These are phyloP conservation scores for Marasmius sp. DNA, from an alignment of 1,284 basidiomycete genomes.

Conservation along the genomic window DNA sequence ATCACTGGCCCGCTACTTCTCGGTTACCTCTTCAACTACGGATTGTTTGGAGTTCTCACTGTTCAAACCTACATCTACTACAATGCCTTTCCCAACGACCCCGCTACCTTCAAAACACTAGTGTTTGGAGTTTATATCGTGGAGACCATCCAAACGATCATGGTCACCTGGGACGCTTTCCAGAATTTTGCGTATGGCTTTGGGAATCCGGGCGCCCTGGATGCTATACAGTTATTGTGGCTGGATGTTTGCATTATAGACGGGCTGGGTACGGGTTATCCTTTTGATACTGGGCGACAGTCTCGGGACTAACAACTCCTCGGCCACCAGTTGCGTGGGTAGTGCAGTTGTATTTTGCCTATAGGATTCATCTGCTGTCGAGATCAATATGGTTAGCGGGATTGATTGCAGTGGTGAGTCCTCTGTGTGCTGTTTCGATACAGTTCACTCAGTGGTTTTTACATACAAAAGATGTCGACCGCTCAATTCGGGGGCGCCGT, in stretches of 20 bases:
- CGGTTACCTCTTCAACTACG: slow-evolving; percentile 2
- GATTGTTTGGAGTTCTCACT: slow-evolving; percentile 1
- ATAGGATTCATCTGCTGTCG: too few species aligned
- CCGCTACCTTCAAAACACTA: neutral
- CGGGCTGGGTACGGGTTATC: neutral
- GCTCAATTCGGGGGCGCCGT: neutral
- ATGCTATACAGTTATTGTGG: neutral
- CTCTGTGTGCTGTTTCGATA: too few species aligned
- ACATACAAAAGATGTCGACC: neutral
- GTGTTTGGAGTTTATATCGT: neutral
- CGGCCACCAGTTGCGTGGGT: too few species aligned
- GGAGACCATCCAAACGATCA: slow-evolving; percentile 1
- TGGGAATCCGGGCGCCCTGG: neutral
- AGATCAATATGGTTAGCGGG: too few species aligned
- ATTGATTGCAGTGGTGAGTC: too few species aligned
- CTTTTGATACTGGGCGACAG: neutral
- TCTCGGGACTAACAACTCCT: neutral
- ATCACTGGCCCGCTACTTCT: neutral
- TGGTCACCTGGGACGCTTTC: neutral
- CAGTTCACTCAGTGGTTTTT: neutral
- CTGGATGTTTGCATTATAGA: neutral
- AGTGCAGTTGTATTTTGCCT: too few species aligned
- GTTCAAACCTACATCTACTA: slow-evolving; percentile 6
- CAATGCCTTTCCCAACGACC: slow-evolving; percentile 1
- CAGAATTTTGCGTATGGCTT: neutral